Percentiles rank a stretch among this genome's conserved stretches.
phyloP scores from a whole-genome alignment of 495 filamentous ascomycete species.

The Podospora bellae-mahoneyi region DNA sequence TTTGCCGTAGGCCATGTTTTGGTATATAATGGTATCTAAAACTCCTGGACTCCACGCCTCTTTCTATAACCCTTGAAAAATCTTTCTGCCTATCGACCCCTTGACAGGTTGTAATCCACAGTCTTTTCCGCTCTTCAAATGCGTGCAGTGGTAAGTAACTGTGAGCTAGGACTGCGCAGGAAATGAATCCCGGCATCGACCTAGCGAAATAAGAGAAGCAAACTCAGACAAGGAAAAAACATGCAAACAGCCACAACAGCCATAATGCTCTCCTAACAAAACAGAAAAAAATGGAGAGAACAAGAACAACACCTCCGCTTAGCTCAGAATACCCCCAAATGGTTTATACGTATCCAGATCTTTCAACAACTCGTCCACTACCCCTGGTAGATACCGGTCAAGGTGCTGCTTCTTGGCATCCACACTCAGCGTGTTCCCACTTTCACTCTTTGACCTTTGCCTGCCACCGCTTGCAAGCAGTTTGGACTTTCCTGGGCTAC shows the following conservation, averaged over 20 bases:
- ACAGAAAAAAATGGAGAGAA: background rate
- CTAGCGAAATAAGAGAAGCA: background rate
- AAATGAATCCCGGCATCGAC: background rate
- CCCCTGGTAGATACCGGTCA: slow-evolving; percentile 70
- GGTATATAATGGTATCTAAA: background rate
- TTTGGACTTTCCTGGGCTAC: slow-evolving; percentile 67
- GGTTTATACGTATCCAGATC: slow-evolving; percentile 80
- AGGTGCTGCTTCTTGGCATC: slow-evolving; percentile 85
- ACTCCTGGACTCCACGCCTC: background rate
- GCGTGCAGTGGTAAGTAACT: background rate
- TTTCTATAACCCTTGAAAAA: slow-evolving; percentile 1
- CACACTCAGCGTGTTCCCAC: slow-evolving; percentile 59
- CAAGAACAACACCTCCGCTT: slow-evolving; percentile 14
- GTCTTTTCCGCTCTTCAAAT: background rate
- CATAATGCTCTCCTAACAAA: background rate
- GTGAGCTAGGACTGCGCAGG: background rate
- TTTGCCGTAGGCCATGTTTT: background rate
- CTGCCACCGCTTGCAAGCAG: slow-evolving; percentile 40
- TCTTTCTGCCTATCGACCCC: slow-evolving; percentile 15
- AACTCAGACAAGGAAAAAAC: background rate
- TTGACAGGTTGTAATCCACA: background rate
- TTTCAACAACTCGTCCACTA: slow-evolving; percentile 87
- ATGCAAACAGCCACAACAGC: background rate
- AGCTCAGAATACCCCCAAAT: slow-evolving; percentile 54
- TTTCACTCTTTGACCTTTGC: slow-evolving; percentile 32